These are phyloP conservation scores for Pinus albicaulis DNA, from an alignment of 75 land plant species.

Conservation along the genomic window DNA sequence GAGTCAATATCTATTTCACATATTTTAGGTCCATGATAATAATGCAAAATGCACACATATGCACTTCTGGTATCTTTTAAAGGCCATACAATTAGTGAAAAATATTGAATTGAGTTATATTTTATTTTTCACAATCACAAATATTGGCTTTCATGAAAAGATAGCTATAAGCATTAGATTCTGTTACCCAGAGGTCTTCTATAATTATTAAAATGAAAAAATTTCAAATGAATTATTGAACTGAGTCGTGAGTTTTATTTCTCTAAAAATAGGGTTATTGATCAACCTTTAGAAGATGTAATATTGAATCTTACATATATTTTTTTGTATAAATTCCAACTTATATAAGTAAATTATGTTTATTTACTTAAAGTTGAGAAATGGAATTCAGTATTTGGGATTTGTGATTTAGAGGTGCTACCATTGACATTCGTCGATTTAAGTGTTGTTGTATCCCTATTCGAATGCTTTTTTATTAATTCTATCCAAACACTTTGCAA, in stretches of 20 bases:
- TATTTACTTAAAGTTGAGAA: background rate
- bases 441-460: background rate
- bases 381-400: background rate
- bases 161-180: background rate
- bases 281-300: background rate
- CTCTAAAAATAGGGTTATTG: background rate
- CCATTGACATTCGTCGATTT: background rate
- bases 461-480: background rate
- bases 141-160: background rate
- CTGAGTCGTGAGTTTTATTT: slow-evolving; percentile 1
- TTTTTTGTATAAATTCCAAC: background rate
- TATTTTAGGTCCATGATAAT: no score
- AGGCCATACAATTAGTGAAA: background rate
- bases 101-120: background rate
- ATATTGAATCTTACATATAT: background rate
- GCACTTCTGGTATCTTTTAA: background rate
- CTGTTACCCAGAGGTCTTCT: background rate
- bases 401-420: slow-evolving; percentile 1
- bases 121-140: background rate
- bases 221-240: background rate
- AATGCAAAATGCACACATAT: background rate
- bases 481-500: slow-evolving; percentile 26
- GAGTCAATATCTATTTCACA: background rate
- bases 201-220: background rate
- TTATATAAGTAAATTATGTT: no score